Base-by-base conservation (phyloP, 805 yeast species). In the Komagataella phaffii region DNA sequence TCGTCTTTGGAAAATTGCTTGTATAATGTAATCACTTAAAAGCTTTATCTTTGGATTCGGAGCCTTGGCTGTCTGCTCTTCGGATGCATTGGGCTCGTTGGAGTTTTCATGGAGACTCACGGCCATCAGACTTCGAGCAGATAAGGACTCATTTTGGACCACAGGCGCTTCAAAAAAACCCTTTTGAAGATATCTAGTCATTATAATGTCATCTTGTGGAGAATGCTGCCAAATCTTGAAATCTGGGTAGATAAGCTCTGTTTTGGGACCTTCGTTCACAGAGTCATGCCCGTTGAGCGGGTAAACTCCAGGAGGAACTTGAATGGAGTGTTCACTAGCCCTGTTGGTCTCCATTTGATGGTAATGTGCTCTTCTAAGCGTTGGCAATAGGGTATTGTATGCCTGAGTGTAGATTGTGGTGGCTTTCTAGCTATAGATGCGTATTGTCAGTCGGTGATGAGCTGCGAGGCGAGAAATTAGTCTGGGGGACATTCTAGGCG, bases 211-310 rank as follows among this genome's bases (percentile, higher is more conserved):
- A 53, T 83, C 88, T 8, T 69, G 70, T 7, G 70, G 55, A 5
- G 74, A 72, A 58, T 81, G 88, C 45, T 68, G 67, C 93, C 95
- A 87, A 0, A 88, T 83, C 45, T 64, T 66, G 61, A 78, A 85
- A 62, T 86, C 95, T 0, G 95, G 95, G 57, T 75, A 85, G 6
- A 30, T 30, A 30, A 30, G 40, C 40, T 30, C 40, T 30, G 40
- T 30, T 14, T 30, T 30, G 40, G n/a, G n/a, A 5, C 40, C 40
- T 30, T 30, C 40, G 40, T 30, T 30, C 40, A 30, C 40, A 30
- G 53, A 46, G 19, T 51, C 53, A 6, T 51, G 50, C 3, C 48
- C 53, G 24, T 51, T 51, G 19, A 51, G 51, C 2, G 53, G 53
- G 24, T 51, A 51, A n/a, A 51, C 53, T 7, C 51, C 51, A 14